phyloP scores from a whole-genome alignment of 2,329 filamentous ascomycete species.

The Cercospora sojina region DNA sequence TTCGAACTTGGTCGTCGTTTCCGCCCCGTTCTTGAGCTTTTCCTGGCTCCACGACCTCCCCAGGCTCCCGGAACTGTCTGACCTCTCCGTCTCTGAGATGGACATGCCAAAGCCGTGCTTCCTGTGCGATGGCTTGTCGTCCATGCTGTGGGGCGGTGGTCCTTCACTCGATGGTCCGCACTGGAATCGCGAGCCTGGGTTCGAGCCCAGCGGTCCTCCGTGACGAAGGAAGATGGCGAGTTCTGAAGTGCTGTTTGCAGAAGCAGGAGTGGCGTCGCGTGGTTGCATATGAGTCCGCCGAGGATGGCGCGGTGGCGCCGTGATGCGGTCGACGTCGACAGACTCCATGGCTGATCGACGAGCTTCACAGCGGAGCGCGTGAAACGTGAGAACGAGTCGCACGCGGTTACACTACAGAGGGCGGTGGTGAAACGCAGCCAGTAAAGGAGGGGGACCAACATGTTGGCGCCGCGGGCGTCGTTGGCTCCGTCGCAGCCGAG shows the following conservation, averaged over 20 bases:
- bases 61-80: not conserved
- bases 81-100: not conserved
- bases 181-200: constrained; percentile 10
- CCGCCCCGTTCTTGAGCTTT: constrained; percentile 11
- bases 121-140: not conserved
- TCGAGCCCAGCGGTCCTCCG: constrained; percentile 11
- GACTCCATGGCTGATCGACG: constrained; percentile 11
- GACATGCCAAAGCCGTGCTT: constrained; percentile 7
- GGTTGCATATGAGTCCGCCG: constrained; percentile 11
- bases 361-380: not conserved
- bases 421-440: constrained; percentile 3
- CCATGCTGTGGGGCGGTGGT: not conserved
- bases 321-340: not conserved
- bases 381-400: constrained; percentile 11
- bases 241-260: constrained; percentile 10
- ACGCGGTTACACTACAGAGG: not conserved
- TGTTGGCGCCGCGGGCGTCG: constrained; percentile 3
- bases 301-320: constrained; percentile 5
- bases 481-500: constrained; percentile 9
- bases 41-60: constrained; percentile 12
- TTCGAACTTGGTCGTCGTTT: constrained; percentile 13
- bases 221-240: constrained; percentile 10
- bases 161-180: constrained; percentile 7
- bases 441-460: constrained; percentile 8
- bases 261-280: constrained; percentile 12